Evolutionary conservation across 345 rosid species (phyloP), one percentile per base, ranked within the genome.

Genomic region (Dovyalis caffra): DNA sequence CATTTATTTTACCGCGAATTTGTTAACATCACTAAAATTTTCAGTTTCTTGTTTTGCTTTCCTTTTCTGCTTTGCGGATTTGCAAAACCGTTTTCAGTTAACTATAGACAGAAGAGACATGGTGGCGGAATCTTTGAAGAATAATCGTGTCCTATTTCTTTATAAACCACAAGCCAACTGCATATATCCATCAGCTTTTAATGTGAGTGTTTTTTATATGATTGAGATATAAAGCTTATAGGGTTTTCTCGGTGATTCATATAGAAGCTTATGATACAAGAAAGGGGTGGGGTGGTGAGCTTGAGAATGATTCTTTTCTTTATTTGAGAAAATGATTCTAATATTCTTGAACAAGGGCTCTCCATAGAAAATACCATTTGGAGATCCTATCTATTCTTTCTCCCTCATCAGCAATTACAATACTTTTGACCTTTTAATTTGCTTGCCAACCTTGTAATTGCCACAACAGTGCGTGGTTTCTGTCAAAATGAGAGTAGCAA

Each of bases 21-120:
- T 56, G 61, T 18, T 43, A 14, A 43, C 15, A 43, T 14, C 14
- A 14, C 49, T 0, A 14, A 0, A 18, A 43, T 21, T 4, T 25
- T 21, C 4, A 12, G 15, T 10, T 38, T 12, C 29, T 66, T n/a
- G 31, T 38, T 10, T n/a, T 43, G 38, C 12, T 34, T 37, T 66
- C 70, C 40, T 38, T 47, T 67, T 26, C 23, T 67, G 70, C 57
- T 40, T 6, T n/a, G n/a, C n/a, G n/a, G n/a, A n/a, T n/a, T n/a
- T n/a, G 61, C 61, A 56, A 28, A 56, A 56, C 61, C 11, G 28
- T 56, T 56, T 56, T 10, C 61, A 8, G 28, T 23, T 3, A n/a
- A 8, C 61, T 3, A 23, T 8, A 8, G 28, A 3, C 61, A 9
- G 56, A 49, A 56, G 14, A 56, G 61, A 23, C 25, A 9, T 56